Evolutionary conservation across 176 grass and related monocot genomes (phyloP).

Genomic region (Avena atlantica): DNA sequence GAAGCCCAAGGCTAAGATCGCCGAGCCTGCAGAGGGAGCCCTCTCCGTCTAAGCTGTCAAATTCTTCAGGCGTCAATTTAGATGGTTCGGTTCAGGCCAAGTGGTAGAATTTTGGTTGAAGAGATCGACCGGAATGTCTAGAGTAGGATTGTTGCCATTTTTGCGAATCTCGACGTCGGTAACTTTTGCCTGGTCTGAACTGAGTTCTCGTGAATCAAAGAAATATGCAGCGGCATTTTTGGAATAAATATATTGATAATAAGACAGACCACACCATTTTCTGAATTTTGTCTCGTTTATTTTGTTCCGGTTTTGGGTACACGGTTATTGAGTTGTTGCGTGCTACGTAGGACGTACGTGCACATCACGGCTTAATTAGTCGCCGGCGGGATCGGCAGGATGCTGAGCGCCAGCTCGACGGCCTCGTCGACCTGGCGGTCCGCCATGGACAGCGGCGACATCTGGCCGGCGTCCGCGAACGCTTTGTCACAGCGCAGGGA

Average conservation of each 20-base stretch:
- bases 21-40: slow-evolving; percentile 32
- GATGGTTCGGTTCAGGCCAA: slow-evolving; percentile 34
- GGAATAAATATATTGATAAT: slow-evolving; percentile 18
- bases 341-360: too few species aligned
- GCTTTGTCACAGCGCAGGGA: slow-evolving; percentile 32
- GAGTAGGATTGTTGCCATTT: slow-evolving; percentile 50
- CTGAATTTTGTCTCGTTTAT: not conserved
- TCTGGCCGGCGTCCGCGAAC: slow-evolving; percentile 16
- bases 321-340: not conserved
- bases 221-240: slow-evolving; percentile 30
- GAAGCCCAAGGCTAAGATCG: slow-evolving; percentile 48
- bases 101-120: slow-evolving; percentile 42
- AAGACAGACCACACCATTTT: not conserved
- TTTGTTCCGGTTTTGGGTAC: not conserved
- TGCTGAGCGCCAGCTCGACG: not conserved
- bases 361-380: not conserved
- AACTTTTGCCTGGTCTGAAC: slow-evolving; percentile 45
- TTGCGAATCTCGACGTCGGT: slow-evolving; percentile 19
- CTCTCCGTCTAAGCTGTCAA: slow-evolving; percentile 36
- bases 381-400: not conserved
- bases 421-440: not conserved
- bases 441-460: not conserved
- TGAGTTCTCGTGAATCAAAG: not conserved
- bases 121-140: slow-evolving; percentile 21
- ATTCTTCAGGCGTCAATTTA: not conserved